Evolutionary conservation across 805 yeast genomes (phyloP), one percentile per base, ranked within the genome.

Genomic region (Groenewaldozyma tartarivorans): DNA sequence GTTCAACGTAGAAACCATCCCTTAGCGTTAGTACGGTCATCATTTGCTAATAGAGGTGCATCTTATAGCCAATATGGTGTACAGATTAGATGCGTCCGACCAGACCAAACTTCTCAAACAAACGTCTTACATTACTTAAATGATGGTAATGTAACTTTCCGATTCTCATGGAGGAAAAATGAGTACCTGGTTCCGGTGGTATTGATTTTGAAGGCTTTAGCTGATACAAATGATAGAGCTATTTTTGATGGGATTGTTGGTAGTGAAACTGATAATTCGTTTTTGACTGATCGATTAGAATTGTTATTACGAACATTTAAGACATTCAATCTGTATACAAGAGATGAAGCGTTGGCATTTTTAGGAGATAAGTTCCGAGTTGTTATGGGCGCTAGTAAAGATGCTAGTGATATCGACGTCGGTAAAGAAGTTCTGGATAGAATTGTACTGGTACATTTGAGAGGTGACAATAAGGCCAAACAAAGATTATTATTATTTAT

Each of bases 1-100:
- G 96, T 92, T 16, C 98, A 90, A 66, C 80, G 97, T 62, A 76
- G 98, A 64, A 92, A 92, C 61, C 96, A 88, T 59, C 95, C 97
- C 19, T 86, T 92, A 96, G 97, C 97, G 9, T 77, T 92, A 54
- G 81, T 87, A 45, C 85, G 98, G 67, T 94, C 95, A 26, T 83
- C 95, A 7, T 92, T 90, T 57, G 81, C 80, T 38, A 87, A 87
- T 66, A 81, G 98, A 72, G 98, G 98, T 56, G 81, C 90, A 4
- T 65, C 85, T 5, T 92, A 92, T 65, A 69, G 95, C 32, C 77
- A 79, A 45, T 92, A 64, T 52, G 98, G 98, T 79, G 77, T 92
- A 47, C 96, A 88, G 67, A 81, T 92, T 47, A 77, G 98, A 66
- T 77, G 81, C 47, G 96, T 87, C 2, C 77, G 98, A 59, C 94